Percentiles rank a stretch among this genome's conserved stretches.
Conservation (phyloP, 331 rosid species). For the Saraca asoca region DNA sequence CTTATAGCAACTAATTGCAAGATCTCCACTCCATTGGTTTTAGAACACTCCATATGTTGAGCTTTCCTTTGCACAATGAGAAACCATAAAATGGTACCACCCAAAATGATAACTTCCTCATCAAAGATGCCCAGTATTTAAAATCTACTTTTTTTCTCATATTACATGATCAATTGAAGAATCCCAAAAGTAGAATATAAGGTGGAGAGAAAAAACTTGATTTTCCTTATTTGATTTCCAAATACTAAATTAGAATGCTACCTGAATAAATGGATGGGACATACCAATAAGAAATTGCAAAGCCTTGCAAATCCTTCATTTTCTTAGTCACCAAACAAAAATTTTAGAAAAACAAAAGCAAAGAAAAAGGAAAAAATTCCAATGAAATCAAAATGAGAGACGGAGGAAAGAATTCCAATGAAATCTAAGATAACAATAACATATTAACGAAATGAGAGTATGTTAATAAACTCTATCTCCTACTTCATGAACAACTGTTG, state of each 20-base stretch:
- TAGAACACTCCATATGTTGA: constrained; percentile 76
- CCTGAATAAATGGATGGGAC: background rate
- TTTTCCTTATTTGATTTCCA: background rate
- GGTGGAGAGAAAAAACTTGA: background rate
- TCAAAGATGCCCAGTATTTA: constrained; percentile 22
- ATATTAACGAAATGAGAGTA: too few relatives aligned
- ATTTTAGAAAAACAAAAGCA: too few relatives aligned
- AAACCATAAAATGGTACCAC: constrained; percentile 12
- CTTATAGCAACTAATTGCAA: constrained; percentile 91
- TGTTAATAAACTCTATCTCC: too few relatives aligned
- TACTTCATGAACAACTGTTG: too few relatives aligned
- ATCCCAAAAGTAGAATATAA: background rate
- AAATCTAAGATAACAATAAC: too few relatives aligned
- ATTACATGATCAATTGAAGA: background rate
- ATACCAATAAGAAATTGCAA: too few relatives aligned
- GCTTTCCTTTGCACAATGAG: constrained; percentile 51
- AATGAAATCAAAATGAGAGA: too few relatives aligned
- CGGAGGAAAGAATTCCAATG: too few relatives aligned
- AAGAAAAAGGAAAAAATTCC: too few relatives aligned
- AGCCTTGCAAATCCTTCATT: too few relatives aligned
- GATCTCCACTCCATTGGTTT: constrained; percentile 83
- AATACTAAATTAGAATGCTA: background rate
- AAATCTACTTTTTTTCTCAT: constrained; percentile 20
- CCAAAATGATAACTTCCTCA: constrained; percentile 9
- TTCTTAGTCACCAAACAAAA: too few relatives aligned